Evolutionary conservation across 805 yeast species (phyloP).

Genomic region (Schwanniomyces sp.): DNA sequence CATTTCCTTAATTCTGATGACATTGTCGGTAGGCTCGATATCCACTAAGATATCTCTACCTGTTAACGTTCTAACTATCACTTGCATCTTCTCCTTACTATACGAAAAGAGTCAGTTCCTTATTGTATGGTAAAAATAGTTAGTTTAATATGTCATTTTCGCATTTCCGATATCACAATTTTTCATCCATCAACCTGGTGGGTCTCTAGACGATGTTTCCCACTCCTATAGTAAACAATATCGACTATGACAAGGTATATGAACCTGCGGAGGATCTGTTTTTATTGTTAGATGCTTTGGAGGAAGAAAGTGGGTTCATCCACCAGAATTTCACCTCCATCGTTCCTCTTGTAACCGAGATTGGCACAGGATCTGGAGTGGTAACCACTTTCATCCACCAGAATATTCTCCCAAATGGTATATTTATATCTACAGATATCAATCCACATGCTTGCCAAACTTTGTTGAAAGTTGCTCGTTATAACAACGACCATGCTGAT

Average conservation of each 20-base stretch:
- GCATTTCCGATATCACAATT: neutral
- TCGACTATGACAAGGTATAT: constrained; percentile 73
- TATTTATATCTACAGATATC: constrained; percentile 72
- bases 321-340: constrained; percentile 11
- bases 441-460: constrained; percentile 74
- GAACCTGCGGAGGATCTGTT: constrained; percentile 96
- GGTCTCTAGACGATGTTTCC: constrained; percentile 56
- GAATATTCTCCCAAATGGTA: constrained; percentile 49
- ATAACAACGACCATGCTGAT: constrained; percentile 13
- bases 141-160: neutral
- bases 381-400: constrained; percentile 75
- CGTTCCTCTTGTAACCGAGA: constrained; percentile 66
- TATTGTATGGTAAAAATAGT: neutral
- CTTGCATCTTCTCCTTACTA: constrained; percentile 46
- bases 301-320: constrained; percentile 49
- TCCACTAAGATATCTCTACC: constrained; percentile 82
- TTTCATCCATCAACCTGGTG: neutral
- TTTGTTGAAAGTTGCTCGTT: constrained; percentile 17
- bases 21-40: constrained; percentile 65
- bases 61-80: constrained; percentile 74
- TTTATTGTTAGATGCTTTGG: constrained; percentile 77
- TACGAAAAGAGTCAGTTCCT: neutral
- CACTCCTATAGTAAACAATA: constrained; percentile 62
- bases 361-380: constrained; percentile 93
- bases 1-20: constrained; percentile 79